phyloP scores from a whole-genome alignment of 441 rosid species.

The Syzygium syzygioides region DNA sequence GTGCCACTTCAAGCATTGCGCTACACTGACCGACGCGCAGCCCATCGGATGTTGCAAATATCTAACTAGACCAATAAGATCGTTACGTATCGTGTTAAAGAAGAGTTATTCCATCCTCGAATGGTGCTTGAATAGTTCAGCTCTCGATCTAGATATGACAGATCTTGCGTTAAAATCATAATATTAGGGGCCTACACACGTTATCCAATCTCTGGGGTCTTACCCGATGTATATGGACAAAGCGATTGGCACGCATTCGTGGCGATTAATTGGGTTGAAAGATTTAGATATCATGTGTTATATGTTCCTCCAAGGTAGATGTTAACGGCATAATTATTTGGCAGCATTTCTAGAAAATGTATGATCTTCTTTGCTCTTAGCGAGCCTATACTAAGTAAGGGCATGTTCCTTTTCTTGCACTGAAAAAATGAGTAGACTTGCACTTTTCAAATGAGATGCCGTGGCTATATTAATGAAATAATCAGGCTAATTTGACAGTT shows the following conservation, averaged over 20 bases:
- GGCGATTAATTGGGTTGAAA: not conserved
- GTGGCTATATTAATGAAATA: no score
- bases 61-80: no score
- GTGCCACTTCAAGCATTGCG: not conserved
- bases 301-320: not conserved
- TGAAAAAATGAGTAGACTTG: no score
- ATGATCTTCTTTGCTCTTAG: no score
- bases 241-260: not conserved
- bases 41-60: no score
- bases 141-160: not conserved
- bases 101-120: not conserved
- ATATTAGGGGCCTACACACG: not conserved
- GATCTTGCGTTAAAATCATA: not conserved
- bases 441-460: no score
- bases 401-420: no score
- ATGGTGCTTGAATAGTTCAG: not conserved
- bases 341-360: not conserved
- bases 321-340: not conserved
- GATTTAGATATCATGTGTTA: not conserved
- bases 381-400: no score
- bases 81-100: no score
- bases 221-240: not conserved
- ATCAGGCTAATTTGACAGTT: no score
- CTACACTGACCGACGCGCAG: no score
- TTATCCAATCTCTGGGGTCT: not conserved